These are phyloP conservation scores for Canavalia gladiata DNA, from an alignment of 306 rosid genomes.

Conservation along the genomic window DNA sequence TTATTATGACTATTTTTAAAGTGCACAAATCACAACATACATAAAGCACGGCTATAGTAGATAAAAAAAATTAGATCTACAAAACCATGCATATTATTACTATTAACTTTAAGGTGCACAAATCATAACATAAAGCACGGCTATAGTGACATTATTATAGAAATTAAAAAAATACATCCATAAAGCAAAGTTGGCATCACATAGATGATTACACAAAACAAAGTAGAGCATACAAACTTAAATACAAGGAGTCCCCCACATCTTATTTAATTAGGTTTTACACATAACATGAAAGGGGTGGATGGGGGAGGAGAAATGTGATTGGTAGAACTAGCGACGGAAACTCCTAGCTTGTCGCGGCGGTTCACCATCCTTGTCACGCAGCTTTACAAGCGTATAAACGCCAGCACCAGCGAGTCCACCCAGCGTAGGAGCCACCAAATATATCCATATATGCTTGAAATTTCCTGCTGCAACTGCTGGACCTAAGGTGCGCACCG, in stretches of 20 bases:
- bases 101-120: background rate
- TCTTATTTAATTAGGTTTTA: conserved; percentile 37
- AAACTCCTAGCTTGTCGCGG: conserved; percentile 77
- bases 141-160: background rate
- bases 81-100: conserved; percentile 19
- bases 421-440: conserved; percentile 89
- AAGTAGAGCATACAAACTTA: conserved; percentile 3
- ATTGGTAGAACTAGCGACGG: conserved; percentile 63
- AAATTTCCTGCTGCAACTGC: conserved; percentile 91
- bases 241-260: conserved; percentile 48
- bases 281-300: conserved; percentile 41
- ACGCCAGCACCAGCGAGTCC: conserved; percentile 81
- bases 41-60: no score
- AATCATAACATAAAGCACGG: conserved; percentile 24
- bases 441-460: conserved; percentile 72
- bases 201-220: background rate
- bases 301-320: background rate
- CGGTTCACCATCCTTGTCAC: conserved; percentile 48
- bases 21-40: no score
- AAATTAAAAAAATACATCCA: background rate
- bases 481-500: conserved; percentile 95
- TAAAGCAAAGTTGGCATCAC: background rate
- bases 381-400: conserved; percentile 80
- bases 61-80: background rate
- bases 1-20: no score